Evolutionary conservation across 495 filamentous ascomycete species (phyloP), one percentile per base, ranked within the genome.

Genomic region (Aspergillus ellipticus): DNA sequence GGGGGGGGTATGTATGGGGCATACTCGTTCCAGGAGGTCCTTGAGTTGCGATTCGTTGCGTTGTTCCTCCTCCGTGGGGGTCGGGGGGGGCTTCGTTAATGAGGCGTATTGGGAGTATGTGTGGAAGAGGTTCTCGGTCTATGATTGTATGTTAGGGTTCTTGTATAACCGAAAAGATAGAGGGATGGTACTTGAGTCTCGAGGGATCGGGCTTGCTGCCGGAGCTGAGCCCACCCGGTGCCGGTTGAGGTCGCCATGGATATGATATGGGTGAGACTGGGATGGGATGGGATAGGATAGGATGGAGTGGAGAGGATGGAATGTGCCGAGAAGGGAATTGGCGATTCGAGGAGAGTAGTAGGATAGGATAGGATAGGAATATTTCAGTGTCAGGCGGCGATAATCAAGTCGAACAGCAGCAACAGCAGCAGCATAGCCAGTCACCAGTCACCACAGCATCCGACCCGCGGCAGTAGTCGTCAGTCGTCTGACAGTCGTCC

Each of bases 101-200:
- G 88, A 86, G n/a, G 91, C 87, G 79, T 88, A 96, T 75, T 97
- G 90, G 8, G 95, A 92, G 72, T 96, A 98, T 43, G 87, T 96
- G 69, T 96, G 90, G 70, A 98, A 96, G 49, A 94, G 85, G 55
- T 81, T 83, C 69, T 97, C 92, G 37, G 95, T 97, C 94, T 98
- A 60, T 53, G 10, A 10, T 24, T 15, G 43, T 46, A 11, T 6
- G 17, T 52, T 42, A 26, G 29, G 4, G 5, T 37, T 1, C 8
- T 0, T 37, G 7, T 39, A 29, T 22, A 4, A 39, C 16, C 11
- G 26, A 22, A 2, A 28, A 15, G 24, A 53, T 7, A 13, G 26
- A 53, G 53, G 51, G 26, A 26, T 51, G 49, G 55, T 81, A 96
- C 94, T 80, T 98, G 95, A 55, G 89, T 90, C 71, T 98, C 95